These are phyloP conservation scores for Schoenoplectus triqueter DNA, from an alignment of 202 grass and related monocot species.

Conservation along the genomic window DNA sequence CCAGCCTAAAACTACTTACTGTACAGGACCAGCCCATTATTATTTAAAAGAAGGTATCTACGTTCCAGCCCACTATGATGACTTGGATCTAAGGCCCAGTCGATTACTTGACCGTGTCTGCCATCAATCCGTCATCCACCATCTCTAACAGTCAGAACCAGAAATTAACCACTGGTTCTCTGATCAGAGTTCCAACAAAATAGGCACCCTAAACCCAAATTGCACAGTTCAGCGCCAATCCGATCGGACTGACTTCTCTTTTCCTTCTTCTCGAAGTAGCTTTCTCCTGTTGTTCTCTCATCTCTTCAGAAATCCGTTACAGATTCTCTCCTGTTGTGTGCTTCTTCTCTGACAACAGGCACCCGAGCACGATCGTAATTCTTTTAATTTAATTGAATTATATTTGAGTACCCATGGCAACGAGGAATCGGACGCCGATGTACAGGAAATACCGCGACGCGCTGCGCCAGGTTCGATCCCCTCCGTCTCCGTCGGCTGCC, in stretches of 20 bases:
- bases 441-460: slow-evolving; percentile 97
- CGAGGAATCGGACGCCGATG: slow-evolving; percentile 78
- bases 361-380: slow-evolving; percentile 5
- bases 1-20: not conserved
- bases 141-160: slow-evolving; percentile 7
- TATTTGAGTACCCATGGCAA: slow-evolving; percentile 60
- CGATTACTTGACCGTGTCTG: not conserved
- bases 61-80: not conserved
- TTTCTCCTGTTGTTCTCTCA: slow-evolving; percentile 19
- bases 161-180: not conserved
- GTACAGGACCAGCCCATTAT: not conserved
- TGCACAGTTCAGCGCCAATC: not conserved
- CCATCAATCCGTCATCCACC: not conserved
- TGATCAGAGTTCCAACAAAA: not conserved
- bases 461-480: slow-evolving; percentile 77
- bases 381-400: not conserved
- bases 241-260: not conserved
- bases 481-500: slow-evolving; percentile 44
- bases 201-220: not conserved
- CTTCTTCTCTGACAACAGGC: not conserved
- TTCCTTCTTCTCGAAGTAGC: slow-evolving; percentile 40
- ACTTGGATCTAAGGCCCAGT: slow-evolving; percentile 2
- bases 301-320: not conserved
- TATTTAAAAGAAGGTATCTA: not conserved
- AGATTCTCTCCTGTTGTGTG: slow-evolving; percentile 47